Evolutionary conservation across 768 basidiomycete genomes (phyloP), one percentile per base, ranked within the genome.

Genomic region (Mycena rebaudengoi): DNA sequence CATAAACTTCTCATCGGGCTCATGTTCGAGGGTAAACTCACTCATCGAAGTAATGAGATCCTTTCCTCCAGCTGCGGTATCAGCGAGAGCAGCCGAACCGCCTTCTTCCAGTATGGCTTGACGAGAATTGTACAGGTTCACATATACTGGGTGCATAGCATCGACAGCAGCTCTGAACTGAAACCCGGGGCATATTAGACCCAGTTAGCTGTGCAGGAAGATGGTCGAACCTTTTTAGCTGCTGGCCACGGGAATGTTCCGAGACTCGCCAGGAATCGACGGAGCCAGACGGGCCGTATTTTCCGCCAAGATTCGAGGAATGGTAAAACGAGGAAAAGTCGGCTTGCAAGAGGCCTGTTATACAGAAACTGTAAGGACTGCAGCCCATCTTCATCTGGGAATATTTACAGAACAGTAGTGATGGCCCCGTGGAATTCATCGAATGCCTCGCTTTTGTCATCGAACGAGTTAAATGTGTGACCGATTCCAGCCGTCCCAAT

Each of bases 41-140:
- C 73, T 69, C 33, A 74, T 66, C 1, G 71, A 60, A 0, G 73
- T 71, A 35, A 70, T 69, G 18, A 74, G 60, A 43, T 74, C 73
- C 21, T 67, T 70, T 3, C 71, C 71, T 5, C 60, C 67, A 4
- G 65, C 58, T 0, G 64, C 60, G 14, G 46, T 69, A 32, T 71
- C 54, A 37, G 69, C 70, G 20, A 71, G 51, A 18, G 70, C 70
- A 23, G 54, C 68, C 29, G 69, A 57, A n/a, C 65, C 64, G 20
- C 66, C 71, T n/a, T 67, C 54, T 26, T 64, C 52, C 26, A 70
- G 63, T 3, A 57, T 49, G 21, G 23, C 18, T 57, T 71, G 67
- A 51, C 69, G 70, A 11, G 60, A 32, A 2, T 67, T 54, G 20
- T 72, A 46, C 5, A 73, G 45, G 7, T 43, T 43, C 11, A 55